Evolutionary conservation across 306 rosid genomes (phyloP).

Genomic region (Psophocarpus tetragonolobus): DNA sequence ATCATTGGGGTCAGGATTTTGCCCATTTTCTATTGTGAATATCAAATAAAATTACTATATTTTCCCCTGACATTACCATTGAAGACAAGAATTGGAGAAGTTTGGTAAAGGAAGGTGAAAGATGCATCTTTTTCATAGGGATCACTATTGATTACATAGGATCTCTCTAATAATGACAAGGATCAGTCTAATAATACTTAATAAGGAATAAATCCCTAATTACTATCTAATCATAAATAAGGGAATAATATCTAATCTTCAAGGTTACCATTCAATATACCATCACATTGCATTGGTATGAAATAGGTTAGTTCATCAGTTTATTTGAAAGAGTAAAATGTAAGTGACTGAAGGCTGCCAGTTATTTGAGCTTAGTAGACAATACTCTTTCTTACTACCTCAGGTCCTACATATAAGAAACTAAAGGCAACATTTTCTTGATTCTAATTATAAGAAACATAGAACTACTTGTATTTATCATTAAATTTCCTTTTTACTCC

Average conservation of each 20-base stretch:
- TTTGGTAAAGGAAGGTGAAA: slow-evolving; percentile 2
- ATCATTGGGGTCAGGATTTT: slow-evolving; percentile 20
- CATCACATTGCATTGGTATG: slow-evolving; percentile 1
- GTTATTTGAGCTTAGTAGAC: slow-evolving; percentile 4
- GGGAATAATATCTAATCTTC: too few species aligned
- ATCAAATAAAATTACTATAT: background rate
- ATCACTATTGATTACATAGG: too few species aligned
- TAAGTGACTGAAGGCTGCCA: slow-evolving; percentile 10
- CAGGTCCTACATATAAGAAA: too few species aligned
- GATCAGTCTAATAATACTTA: too few species aligned
- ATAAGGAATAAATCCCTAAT: too few species aligned
- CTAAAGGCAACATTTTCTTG: too few species aligned
- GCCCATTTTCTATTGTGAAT: slow-evolving; percentile 17
- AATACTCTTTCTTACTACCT: slow-evolving; percentile 5
- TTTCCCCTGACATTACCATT: background rate
- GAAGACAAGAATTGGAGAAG: slow-evolving; percentile 11
- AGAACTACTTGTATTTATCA: too few species aligned
- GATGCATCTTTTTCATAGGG: too few species aligned
- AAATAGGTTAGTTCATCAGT: background rate
- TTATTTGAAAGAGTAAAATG: background rate
- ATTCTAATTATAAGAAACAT: too few species aligned
- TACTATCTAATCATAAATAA: too few species aligned
- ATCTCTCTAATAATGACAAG: too few species aligned
- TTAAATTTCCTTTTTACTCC: too few species aligned
- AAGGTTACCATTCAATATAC: background rate